These are phyloP conservation scores for Plantago elongata DNA, from an alignment of 257 asterid genomes.

Conservation along the genomic window DNA sequence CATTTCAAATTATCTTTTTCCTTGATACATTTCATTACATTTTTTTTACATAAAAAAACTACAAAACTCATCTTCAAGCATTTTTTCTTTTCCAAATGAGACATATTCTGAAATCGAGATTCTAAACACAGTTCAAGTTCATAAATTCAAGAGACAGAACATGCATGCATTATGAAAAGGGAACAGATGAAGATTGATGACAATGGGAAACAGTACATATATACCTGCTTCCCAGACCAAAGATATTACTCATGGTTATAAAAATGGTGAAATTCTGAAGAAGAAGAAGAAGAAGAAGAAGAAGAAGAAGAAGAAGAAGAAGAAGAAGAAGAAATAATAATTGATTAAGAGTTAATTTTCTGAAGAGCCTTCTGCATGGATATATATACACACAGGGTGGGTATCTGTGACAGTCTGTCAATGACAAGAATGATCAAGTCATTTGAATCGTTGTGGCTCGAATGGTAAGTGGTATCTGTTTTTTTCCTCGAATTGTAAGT, in stretches of 20 bases:
- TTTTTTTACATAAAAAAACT: too few species aligned
- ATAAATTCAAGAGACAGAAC: slow-evolving; percentile 15
- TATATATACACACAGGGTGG: slow-evolving; percentile 19
- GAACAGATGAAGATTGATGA: neutral
- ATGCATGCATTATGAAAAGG: slow-evolving; percentile 25
- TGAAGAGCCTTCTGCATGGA: slow-evolving; percentile 18
- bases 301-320: too few species aligned
- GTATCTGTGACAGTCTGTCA: slow-evolving; percentile 42
- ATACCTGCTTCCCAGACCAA: slow-evolving; percentile 52
- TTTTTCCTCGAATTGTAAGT: too few species aligned
- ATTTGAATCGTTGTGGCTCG: too few species aligned
- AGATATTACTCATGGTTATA: slow-evolving; percentile 34
- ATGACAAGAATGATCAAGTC: slow-evolving; percentile 22
- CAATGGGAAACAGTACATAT: neutral
- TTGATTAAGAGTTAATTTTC: slow-evolving; percentile 5
- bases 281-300: too few species aligned
- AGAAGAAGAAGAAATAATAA: neutral
- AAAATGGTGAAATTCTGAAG: neutral
- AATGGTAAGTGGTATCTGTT: too few species aligned
- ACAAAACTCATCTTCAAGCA: too few species aligned
- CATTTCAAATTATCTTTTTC: too few species aligned
- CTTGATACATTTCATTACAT: too few species aligned
- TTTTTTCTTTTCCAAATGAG: too few species aligned
- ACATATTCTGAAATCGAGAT: too few species aligned
- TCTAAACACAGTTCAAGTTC: neutral